Conservation (phyloP, 2,329 filamentous ascomycete genomes). For the Cucurbitaria berberidis region DNA sequence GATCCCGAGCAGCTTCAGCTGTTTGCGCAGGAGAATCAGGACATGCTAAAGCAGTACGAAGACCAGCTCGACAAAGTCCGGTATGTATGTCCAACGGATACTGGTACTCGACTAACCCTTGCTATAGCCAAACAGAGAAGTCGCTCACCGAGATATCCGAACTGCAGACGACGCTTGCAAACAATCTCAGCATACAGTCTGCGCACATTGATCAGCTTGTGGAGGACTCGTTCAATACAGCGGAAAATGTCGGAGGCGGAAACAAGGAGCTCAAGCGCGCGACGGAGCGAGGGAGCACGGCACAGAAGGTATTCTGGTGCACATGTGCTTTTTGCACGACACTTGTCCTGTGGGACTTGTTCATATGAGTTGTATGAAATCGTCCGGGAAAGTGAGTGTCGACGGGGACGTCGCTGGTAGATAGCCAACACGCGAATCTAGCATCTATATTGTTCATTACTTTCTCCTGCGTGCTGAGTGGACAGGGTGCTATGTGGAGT, state of each 20-base stretch:
- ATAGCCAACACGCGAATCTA: slow-evolving; percentile 16
- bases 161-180: slow-evolving; percentile 85
- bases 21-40: slow-evolving; percentile 91
- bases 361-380: slow-evolving; percentile 49
- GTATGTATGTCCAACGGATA: slow-evolving; percentile 59
- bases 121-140: slow-evolving; percentile 77
- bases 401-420: slow-evolving; percentile 4
- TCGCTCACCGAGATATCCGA: slow-evolving; percentile 92
- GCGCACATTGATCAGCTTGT: slow-evolving; percentile 90
- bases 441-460: slow-evolving; percentile 7
- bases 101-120: slow-evolving; percentile 19
- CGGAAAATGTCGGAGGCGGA: slow-evolving; percentile 84
- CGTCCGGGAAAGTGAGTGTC: background rate
- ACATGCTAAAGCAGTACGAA: slow-evolving; percentile 92
- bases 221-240: slow-evolving; percentile 78
- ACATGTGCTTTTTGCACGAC: slow-evolving; percentile 55
- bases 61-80: slow-evolving; percentile 93
- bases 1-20: slow-evolving; percentile 87
- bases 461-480: slow-evolving; percentile 14
- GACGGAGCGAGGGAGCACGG: slow-evolving; percentile 60
- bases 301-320: slow-evolving; percentile 56
- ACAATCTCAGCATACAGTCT: slow-evolving; percentile 83
- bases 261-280: slow-evolving; percentile 92
- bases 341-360: slow-evolving; percentile 57
- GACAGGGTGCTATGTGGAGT: slow-evolving; percentile 25